Evolutionary conservation across 2,329 filamentous ascomycete genomes (phyloP).

Genomic region (Aspergillus tanneri): DNA sequence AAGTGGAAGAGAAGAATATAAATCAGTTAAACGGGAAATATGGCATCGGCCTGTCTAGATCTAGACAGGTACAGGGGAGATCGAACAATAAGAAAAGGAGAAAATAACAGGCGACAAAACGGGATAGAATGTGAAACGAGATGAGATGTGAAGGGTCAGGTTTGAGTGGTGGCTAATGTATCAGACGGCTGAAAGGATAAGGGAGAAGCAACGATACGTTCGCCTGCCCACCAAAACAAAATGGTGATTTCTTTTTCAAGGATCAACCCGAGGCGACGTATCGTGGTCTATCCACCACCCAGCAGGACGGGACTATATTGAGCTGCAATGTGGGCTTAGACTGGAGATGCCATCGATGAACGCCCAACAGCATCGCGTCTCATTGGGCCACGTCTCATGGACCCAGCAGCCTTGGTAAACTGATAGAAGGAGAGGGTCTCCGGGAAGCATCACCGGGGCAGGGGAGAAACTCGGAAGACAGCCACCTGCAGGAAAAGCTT

Average conservation of each 20-base stretch:
- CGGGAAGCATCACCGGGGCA: constrained; percentile 29
- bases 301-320: constrained; percentile 30
- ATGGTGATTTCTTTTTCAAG: constrained; percentile 16
- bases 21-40: constrained; percentile 19
- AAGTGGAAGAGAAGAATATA: constrained; percentile 22
- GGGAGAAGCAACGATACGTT: constrained; percentile 26
- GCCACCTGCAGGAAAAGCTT: constrained; percentile 30
- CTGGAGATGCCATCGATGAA: constrained; percentile 36
- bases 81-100: constrained; percentile 14
- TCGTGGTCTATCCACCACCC: constrained; percentile 30
- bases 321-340: constrained; percentile 31
- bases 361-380: constrained; percentile 29
- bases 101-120: constrained; percentile 22
- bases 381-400: constrained; percentile 46
- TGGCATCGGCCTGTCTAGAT: constrained; percentile 28
- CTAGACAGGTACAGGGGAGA: constrained; percentile 25
- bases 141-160: constrained; percentile 26
- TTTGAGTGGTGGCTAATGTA: constrained; percentile 28
- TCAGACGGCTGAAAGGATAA: constrained; percentile 29
- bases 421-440: constrained; percentile 22
- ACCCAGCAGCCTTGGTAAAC: constrained; percentile 29
- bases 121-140: constrained; percentile 19
- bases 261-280: constrained; percentile 37
- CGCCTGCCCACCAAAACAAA: constrained; percentile 27
- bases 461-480: constrained; percentile 27